A percentile compares a stretch with the other conserved stretches of the same genome.
These are phyloP conservation scores for Pterocarpus macrocarpus DNA, from an alignment of 306 rosid species.

Conservation along the genomic window DNA sequence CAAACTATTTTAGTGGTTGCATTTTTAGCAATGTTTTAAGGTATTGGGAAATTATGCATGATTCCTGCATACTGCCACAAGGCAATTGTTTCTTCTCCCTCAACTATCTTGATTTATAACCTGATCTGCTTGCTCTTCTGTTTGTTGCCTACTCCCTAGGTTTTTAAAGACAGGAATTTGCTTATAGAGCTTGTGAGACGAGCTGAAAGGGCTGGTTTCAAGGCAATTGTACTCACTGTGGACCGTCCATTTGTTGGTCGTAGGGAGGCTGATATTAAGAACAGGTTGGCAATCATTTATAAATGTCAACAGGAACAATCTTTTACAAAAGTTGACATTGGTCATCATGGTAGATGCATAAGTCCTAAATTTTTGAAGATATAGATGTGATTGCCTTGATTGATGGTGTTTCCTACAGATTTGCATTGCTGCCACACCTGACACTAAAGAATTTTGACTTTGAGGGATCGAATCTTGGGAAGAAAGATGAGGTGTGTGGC, in stretches of 20 bases:
- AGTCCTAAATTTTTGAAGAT: slow-evolving; percentile 1
- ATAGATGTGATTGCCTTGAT: slow-evolving; percentile 3
- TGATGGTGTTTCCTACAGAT: slow-evolving; percentile 62
- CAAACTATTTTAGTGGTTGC: background rate
- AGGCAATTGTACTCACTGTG: slow-evolving; percentile 93
- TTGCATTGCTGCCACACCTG: slow-evolving; percentile 74
- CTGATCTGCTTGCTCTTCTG: background rate
- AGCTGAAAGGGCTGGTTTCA: slow-evolving; percentile 98
- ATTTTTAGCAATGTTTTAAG: background rate
- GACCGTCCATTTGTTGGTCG: slow-evolving; percentile 95
- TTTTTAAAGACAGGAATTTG: slow-evolving; percentile 75
- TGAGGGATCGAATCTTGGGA: slow-evolving; percentile 72
- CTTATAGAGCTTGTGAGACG: slow-evolving; percentile 88
- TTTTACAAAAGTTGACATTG: slow-evolving; percentile 7
- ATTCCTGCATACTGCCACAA: slow-evolving; percentile 16
- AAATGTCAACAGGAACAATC: background rate
- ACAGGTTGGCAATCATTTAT: slow-evolving; percentile 60
- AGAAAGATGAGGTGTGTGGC: slow-evolving; percentile 63
- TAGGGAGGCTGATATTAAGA: slow-evolving; percentile 95
- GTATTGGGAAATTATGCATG: slow-evolving; percentile 4
- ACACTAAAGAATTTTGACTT: slow-evolving; percentile 75
- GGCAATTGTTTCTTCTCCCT: background rate
- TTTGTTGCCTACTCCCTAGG: slow-evolving; percentile 54
- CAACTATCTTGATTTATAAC: too few species aligned
- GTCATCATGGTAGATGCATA: slow-evolving; percentile 22